Base-by-base conservation (phyloP, 23 red algal species). In the Rhodosorus marinus region DNA sequence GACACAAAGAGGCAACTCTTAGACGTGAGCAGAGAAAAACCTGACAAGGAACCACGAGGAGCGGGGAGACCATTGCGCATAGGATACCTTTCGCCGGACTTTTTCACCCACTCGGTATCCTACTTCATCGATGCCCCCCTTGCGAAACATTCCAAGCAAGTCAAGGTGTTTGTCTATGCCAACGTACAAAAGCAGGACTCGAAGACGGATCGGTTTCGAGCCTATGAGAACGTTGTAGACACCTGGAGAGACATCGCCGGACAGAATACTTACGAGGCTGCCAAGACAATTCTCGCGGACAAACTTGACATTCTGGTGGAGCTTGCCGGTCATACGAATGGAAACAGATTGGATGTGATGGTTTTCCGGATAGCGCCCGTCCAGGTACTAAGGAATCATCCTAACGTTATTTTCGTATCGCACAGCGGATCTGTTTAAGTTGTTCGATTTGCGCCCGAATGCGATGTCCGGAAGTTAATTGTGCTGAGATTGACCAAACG, bases 301-400 rank as follows among this genome's bases (percentile, higher is more conserved):
- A 30, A 58, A 31, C 75, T 86, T 30, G 81, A 86, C 30, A 70
- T 86, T 58, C 43, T 86, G 29, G 41, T 86, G 9, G 81, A 86
- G 26, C 26, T 67, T 24, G 48, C 81, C 0, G 70, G 81, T 20
- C 81, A 86, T 38, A 86, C 81, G 1, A 71, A 69, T 23, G 64
- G 64, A 43, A 86, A 86, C 50, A 69, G 81, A 27, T 53, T 86
- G 9, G 81, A 86, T 31, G 65, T 86, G 14, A 75, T 86, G 67
- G 81, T 71, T 21, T 31, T 76, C n/a, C 41, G 62, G 6, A 53
- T 69, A 7, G 70, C 81, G 4, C 81, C 81, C 20, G 60, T 86
- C 31, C 81, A 75, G 35, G 59, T 86, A n/a, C n/a, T n/a, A n/a
- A n/a, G n/a, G n/a, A n/a, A n/a, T n/a, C n/a, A n/a, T n/a, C n/a